Evolutionary conservation across 2,329 filamentous ascomycete genomes (phyloP).

Genomic region (Dactylellina sp.): DNA sequence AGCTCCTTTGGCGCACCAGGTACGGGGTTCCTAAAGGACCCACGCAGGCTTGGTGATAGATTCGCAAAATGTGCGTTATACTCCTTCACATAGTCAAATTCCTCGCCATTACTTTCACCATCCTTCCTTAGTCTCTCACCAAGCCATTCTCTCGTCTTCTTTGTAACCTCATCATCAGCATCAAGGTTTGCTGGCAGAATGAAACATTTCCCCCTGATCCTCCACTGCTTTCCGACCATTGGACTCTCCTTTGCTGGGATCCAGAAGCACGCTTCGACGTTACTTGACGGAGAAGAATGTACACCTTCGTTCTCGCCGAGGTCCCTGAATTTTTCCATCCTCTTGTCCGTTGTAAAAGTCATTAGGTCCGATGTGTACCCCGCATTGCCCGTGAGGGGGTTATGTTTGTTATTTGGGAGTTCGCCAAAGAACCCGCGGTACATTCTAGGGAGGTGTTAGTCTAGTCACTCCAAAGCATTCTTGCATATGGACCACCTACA

Average conservation of each 20-base stretch:
- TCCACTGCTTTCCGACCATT: constrained; percentile 78
- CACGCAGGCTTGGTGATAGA: constrained; percentile 82
- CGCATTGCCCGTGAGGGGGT: constrained; percentile 70
- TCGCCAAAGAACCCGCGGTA: constrained; percentile 85
- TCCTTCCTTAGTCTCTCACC: constrained; percentile 59
- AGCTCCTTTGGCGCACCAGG: constrained; percentile 73
- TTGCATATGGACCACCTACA: constrained; percentile 12
- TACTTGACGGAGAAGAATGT: constrained; percentile 60
- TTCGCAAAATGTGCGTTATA: constrained; percentile 92
- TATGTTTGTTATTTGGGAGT: constrained; percentile 77
- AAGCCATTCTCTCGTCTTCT: constrained; percentile 38
- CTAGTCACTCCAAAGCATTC: background rate
- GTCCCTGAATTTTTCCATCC: constrained; percentile 85
- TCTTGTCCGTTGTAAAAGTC: constrained; percentile 85
- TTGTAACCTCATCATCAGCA: constrained; percentile 57
- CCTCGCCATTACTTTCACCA: constrained; percentile 61
- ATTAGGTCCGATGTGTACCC: constrained; percentile 71
- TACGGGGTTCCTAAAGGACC: constrained; percentile 76
- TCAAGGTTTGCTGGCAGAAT: constrained; percentile 72
- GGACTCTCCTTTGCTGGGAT: constrained; percentile 68
- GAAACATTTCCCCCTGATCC: constrained; percentile 80
- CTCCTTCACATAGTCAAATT: constrained; percentile 83
- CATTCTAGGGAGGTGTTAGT: constrained; percentile 67
- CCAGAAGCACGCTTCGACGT: constrained; percentile 86
- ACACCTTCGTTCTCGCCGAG: constrained; percentile 74